Evolutionary conservation across 306 rosid genomes (phyloP), one percentile per base, ranked within the genome.

Genomic region (Rosa lucieae): DNA sequence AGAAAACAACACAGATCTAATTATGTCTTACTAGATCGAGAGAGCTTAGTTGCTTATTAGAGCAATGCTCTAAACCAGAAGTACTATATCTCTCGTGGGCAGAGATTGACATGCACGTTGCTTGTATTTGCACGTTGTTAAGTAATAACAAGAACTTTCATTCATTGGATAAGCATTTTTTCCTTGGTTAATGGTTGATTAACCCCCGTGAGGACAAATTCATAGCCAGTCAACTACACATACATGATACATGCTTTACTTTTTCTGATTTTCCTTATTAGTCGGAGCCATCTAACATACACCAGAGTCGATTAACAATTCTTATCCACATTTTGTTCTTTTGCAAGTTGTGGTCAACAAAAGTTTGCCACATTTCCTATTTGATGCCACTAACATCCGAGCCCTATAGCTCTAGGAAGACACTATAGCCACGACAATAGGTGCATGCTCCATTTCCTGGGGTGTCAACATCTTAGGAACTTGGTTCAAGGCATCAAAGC

Each of bases 271-370:
- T 42, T 72, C 48, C 70, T 40, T 40, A 37, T 74, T 78, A 37
- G 77, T 78, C 76, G 84, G 76, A 37, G 40, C 77, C 82, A 73
- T 62, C n/a, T 35, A 58, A 42, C 21, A 42, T 17, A 8, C 58
- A 21, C 10, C 15, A 42, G 77, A 8, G 13, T 7, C 1, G 14
- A 8, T 13, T 58, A 3, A 58, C 63, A 32, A 58, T 51, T 10
- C 55, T 2, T 65, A 69, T 70, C 40, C 6, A 53, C 29, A 59
- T 70, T 20, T 20, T 26, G n/a, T 70, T 12, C 20, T 26, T 47
- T 69, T 6, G 15, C 63, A 37, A 51, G n/a, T 61, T 48, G 18
- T 74, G 73, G 83, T 84, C 83, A 74, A 78, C 85, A 81, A 74
- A 74, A 71, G 74, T 20, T 65, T 18, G 80, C 80, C 18, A 15